These are phyloP conservation scores for Lipomyces anomalus DNA, from an alignment of 805 yeast genomes.

Conservation along the genomic window DNA sequence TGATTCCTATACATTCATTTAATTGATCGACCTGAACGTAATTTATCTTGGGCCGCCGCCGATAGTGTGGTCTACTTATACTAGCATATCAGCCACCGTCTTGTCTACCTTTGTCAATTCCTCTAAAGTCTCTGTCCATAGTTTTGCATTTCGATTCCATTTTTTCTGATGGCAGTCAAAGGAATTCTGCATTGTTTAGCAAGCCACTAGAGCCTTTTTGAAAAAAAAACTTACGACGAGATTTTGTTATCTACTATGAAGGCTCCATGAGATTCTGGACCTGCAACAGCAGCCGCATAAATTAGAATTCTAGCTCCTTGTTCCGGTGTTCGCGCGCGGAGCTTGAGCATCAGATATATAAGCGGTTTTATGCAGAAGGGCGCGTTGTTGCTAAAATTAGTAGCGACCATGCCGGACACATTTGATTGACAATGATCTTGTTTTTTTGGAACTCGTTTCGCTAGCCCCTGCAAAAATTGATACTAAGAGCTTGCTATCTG, in stretches of 20 bases:
- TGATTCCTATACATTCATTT: no score
- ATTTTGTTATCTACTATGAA: conserved; percentile 2
- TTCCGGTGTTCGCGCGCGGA: conserved; percentile 1
- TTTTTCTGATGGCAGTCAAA: neutral
- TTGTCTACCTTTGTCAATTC: conserved; percentile 3
- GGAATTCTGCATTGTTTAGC: neutral
- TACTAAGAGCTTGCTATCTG: conserved; percentile 1
- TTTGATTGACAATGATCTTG: neutral
- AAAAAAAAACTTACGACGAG: neutral
- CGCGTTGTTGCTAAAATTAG: neutral
- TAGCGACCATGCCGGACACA: conserved; percentile 3
- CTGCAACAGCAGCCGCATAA: conserved; percentile 4
- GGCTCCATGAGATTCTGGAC: conserved; percentile 3
- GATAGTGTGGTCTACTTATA: no score
- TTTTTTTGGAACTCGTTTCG: neutral
- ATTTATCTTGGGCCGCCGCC: no score
- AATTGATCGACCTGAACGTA: no score
- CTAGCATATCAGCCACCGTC: conserved; percentile 1
- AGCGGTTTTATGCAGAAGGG: neutral
- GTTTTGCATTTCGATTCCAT: conserved; percentile 4
- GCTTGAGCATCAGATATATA: neutral
- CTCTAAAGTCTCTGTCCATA: conserved; percentile 1
- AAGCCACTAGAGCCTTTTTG: no score
- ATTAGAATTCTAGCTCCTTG: conserved; percentile 1
- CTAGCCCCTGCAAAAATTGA: conserved; percentile 4